Base-by-base conservation (phyloP, 2,329 filamentous ascomycete species). In the Pyrenochaeta sp. region DNA sequence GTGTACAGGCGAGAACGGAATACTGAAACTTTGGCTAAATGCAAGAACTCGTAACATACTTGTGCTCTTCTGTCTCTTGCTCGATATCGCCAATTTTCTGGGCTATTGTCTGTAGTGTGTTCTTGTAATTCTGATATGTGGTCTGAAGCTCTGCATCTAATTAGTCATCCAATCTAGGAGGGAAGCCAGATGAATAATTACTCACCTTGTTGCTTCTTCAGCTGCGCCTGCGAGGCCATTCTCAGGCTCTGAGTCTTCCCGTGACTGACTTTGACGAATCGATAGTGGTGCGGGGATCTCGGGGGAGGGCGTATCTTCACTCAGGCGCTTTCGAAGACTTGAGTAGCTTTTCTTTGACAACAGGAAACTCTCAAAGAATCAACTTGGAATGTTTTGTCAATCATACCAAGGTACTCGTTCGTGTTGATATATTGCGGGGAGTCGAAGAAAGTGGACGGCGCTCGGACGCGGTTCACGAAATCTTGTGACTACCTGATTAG, bases 1-100 rank as follows among this genome's bases (percentile, higher is more conserved):
- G 65, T 72, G 66, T 62, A 63, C 47, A 59, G 24, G 58, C 43
- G 57, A 54, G 25, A 55, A 44, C 58, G 59, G 51, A 48, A 34
- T 32, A 12, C 32, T 6, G 25, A 40, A 45, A 52, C 6, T 40
- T 48, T 50, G 36, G 37, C 13, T 50, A 50, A 57, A 53, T 34
- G 46, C 2, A 32, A 32, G 32, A 30, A 27, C 32, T 27, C 7
- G 50, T 19, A 58, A 79, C 90, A 77, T 81, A 98, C 95, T 97
- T 98, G 84, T 99, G 95, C 78, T 99, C 95, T 79, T 99, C 95
- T 22, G 91, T 90, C 78, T 98, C 95, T 77, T 97, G 92, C 81
- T 99, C 95, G 55, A 99, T 93, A 75, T 98, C 93, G 40, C 95
- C 95, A 69, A 99, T 97, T 79, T 97, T 98, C 74, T 93, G 90